A percentile compares a stretch with the other conserved stretches of the same genome.
These are phyloP conservation scores for Saccharomycopsis fermentans DNA, from an alignment of 805 yeast genomes.

Conservation along the genomic window DNA sequence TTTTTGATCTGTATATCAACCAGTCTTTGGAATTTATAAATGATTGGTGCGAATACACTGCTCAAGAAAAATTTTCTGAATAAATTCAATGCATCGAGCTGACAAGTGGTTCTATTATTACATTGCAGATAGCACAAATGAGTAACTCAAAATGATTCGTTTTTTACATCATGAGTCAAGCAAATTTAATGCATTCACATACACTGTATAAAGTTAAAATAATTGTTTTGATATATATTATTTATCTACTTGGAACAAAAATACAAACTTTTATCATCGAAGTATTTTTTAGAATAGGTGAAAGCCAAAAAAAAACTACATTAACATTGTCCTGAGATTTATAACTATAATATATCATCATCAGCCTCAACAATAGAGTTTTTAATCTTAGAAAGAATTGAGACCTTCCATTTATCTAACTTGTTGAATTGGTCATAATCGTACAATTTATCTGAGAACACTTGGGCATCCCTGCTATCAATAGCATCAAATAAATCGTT, in stretches of 20 bases:
- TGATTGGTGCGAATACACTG: neutral
- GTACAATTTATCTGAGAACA: constrained; percentile 60
- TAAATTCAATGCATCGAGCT: too few relatives aligned
- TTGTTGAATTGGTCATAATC: constrained; percentile 83
- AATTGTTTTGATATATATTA: neutral
- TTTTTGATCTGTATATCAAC: neutral
- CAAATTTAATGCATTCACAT: too few relatives aligned
- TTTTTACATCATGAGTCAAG: too few relatives aligned
- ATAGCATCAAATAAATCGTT: constrained; percentile 63
- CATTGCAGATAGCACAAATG: too few relatives aligned
- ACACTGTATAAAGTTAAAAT: neutral
- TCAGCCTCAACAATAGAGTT: constrained; percentile 60
- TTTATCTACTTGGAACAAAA: neutral
- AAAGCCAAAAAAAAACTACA: too few relatives aligned
- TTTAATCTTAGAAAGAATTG: constrained; percentile 73
- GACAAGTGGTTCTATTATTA: too few relatives aligned
- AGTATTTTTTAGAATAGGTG: too few relatives aligned
- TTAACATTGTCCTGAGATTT: too few relatives aligned
- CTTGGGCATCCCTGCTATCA: constrained; percentile 69
- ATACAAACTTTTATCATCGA: neutral
- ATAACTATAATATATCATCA: constrained; percentile 38
- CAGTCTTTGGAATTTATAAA: neutral
- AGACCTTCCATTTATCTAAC: constrained; percentile 85
- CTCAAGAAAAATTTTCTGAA: neutral
- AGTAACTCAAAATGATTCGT: too few relatives aligned